Evolutionary conservation across 1,284 basidiomycete species (phyloP).

Genomic region (Cryptococcus sp.): DNA sequence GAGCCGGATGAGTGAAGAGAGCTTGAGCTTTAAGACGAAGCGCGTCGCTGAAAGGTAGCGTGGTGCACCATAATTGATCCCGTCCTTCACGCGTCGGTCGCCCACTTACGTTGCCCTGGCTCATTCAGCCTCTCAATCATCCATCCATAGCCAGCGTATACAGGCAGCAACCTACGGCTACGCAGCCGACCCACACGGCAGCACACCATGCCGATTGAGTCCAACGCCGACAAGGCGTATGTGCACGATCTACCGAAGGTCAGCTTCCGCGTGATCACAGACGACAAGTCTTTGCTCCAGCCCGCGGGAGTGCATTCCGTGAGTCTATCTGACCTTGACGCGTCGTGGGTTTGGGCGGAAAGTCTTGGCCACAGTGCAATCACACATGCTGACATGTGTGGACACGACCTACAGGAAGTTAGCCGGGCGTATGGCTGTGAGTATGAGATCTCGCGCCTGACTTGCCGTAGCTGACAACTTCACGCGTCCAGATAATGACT

Average conservation of each 20-base stretch:
- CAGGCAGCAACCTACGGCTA: neutral
- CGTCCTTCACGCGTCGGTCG: no score
- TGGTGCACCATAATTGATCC: no score
- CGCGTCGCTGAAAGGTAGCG: no score
- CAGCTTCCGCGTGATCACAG: conserved; percentile 43
- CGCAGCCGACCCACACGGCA: neutral
- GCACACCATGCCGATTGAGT: conserved; percentile 29
- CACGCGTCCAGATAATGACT: conserved; percentile 65
- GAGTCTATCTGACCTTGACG: conserved; percentile 7
- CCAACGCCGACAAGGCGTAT: conserved; percentile 33
- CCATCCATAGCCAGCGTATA: neutral
- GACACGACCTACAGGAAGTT: conserved; percentile 28
- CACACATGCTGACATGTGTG: neutral
- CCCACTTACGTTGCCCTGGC: no score
- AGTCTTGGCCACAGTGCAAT: neutral
- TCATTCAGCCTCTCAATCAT: no score
- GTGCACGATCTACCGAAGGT: conserved; percentile 42
- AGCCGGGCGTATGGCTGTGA: conserved; percentile 46
- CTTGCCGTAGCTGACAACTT: conserved; percentile 1
- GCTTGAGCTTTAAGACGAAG: no score
- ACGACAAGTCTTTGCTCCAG: conserved; percentile 32
- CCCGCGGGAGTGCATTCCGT: conserved; percentile 45
- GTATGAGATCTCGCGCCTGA: neutral
- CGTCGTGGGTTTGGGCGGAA: neutral
- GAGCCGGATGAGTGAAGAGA: no score